Evolutionary conservation across 1,284 basidiomycete species (phyloP), one percentile per base, ranked within the genome.

Genomic region (Tilletia caries): DNA sequence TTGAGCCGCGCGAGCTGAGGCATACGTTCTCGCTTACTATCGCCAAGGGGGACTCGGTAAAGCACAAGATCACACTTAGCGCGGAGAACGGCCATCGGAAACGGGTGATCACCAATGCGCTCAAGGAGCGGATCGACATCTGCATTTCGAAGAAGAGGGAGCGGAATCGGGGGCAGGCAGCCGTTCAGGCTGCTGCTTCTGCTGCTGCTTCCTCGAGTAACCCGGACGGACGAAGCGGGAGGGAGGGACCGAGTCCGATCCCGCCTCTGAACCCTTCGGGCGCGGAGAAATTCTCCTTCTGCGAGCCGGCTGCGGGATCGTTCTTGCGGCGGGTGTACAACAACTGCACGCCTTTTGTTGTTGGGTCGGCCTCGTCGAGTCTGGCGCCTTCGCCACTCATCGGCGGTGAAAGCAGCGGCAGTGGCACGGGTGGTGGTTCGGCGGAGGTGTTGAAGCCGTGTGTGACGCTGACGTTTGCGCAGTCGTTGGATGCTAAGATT

Each of bases 401-500:
- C n/a, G n/a, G n/a, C n/a, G n/a, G n/a, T n/a, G n/a, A n/a, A n/a
- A n/a, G n/a, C n/a, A n/a, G n/a, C n/a, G n/a, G n/a, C n/a, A n/a
- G n/a, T 18, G 29, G n/a, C 33, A 52, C 32, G 58, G 52, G 52
- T 54, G 52, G 20, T 12, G 58, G 32, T 25, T 8, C 12, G 20
- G 10, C 48, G 48, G 48, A 50, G 32, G 13, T 13, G 33, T 10
- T 62, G 1, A 62, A 69, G 46, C 64, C 77, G 67, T 70, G 81
- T 68, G 85, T 88, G 43, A 98, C 95, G 0, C 85, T 98, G 10
- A 96, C 95, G 1, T 98, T 95, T 85, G 95, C 95, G 1, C 95
- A 98, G 83, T 95, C 93, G 1, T 85, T 95, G 64, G 95, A 98
- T 85, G 92, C 89, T 37, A 95, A 93, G 84, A 95, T 98, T 72